Evolutionary conservation across 345 rosid genomes (phyloP).

Genomic region (Hirschfeldia incana): DNA sequence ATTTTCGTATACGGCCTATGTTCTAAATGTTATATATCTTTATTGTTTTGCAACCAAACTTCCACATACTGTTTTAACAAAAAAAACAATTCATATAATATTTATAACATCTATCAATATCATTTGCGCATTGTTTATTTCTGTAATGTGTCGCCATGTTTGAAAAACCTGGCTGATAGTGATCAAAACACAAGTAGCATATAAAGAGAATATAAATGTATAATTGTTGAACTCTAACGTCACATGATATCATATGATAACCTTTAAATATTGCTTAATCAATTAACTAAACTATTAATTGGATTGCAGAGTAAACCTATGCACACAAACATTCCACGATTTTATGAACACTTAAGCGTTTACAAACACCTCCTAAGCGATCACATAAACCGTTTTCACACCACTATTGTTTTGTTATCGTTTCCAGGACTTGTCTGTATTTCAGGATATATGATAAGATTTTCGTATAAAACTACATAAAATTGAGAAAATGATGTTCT

Average conservation of each 20-base stretch:
- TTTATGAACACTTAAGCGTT: not conserved
- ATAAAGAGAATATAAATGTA: constrained; percentile 8
- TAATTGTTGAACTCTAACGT: constrained; percentile 24
- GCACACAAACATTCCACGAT: not conserved
- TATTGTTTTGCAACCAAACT: not conserved
- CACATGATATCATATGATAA: constrained; percentile 2
- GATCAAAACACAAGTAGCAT: not conserved
- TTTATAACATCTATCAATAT: not conserved
- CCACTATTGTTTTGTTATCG: not conserved
- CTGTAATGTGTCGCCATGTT: constrained; percentile 19
- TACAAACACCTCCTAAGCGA: not conserved
- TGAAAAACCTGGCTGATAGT: constrained; percentile 27
- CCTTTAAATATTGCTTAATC: not conserved
- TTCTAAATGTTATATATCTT: not conserved
- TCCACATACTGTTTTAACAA: not conserved
- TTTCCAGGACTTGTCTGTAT: not conserved
- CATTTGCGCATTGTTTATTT: constrained; percentile 5
- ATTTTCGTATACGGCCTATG: not conserved
- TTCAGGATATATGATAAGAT: not conserved
- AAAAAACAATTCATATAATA: not conserved
- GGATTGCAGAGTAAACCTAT: not conserved
- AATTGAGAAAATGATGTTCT: not conserved
- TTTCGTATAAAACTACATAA: not conserved
- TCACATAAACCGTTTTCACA: not conserved
- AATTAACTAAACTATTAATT: not conserved